Base-by-base conservation (phyloP, 192 early-diverging fungal species). In the Coemansia interrupta region DNA sequence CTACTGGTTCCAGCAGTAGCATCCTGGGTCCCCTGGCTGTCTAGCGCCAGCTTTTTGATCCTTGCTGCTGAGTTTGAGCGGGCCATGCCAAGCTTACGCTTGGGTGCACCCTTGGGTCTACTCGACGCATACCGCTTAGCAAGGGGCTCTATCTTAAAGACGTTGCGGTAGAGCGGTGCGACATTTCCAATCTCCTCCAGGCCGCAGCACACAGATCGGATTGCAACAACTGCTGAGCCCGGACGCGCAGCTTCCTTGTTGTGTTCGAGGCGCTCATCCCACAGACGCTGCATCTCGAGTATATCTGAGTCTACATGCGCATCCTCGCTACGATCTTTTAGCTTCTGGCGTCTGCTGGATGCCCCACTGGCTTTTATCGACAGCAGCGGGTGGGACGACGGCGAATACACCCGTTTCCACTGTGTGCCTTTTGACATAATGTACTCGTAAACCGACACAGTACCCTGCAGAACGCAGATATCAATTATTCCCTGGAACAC, bases 361-460 rank as follows among this genome's bases (percentile, higher is more conserved):
- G 13, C 19, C 5, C 24, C 38, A 0, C 38, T 22, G 0, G 68
- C 56, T 11, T 23, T 52, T 14, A 77, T 45, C 2, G 60, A 54
- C 0, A 64, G 58, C 15, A 80, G 51, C 1, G 77, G 77, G 41
- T 80, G 71, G 14, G 77, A 73, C 7, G 71, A 63, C 29, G 77
- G 77, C 54, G 77, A 80, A 51, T 68, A 80, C n/a, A 71, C 54
- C 3, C 77, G 71, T 39, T n/a, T 43, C 77, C 77, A 80, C 20
- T 32, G 42, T 6, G 44, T 42, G 2, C 40, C 53, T 3, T 48
- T 39, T 30, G 36, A 5, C 23, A 58, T 20, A 11, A 22, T 29
- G 23, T 80, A 63, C 44, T 67, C 72, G 36, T 70, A 73, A 20
- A 60, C 56, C 9, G 66, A 60, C 15, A 59, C 58, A 0, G 61